Evolutionary conservation across 1,139 yeast genomes (phyloP).

Genomic region (Yamadazyma pseudoaaseri): DNA sequence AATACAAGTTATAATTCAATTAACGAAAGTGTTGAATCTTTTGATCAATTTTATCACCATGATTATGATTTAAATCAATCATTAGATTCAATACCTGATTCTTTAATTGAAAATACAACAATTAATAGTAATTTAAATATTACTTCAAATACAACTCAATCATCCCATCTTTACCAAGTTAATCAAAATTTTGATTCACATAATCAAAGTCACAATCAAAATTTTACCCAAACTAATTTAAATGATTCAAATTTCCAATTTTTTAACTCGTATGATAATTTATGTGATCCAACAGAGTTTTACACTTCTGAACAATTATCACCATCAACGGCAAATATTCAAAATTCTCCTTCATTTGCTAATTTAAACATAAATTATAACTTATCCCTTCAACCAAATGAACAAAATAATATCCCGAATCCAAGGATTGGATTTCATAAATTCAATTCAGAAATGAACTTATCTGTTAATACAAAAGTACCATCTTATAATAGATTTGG

Average conservation of each 20-base stretch:
- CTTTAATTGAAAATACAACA: conserved; percentile 6
- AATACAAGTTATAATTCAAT: conserved; percentile 16
- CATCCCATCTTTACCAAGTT: conserved; percentile 11
- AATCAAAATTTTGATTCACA: conserved; percentile 9
- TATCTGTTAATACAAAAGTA: conserved; percentile 6
- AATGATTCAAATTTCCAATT: conserved; percentile 3
- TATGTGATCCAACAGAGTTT: conserved; percentile 6
- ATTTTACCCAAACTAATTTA: not conserved
- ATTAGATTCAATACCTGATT: conserved; percentile 25
- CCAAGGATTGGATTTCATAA: conserved; percentile 4
- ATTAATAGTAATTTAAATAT: conserved; percentile 6
- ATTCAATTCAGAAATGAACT: conserved; percentile 7
- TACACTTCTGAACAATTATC: conserved; percentile 4
- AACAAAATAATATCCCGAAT: too few relatives aligned
- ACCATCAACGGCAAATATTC: conserved; percentile 4
- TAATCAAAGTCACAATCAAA: conserved; percentile 8
- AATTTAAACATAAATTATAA: not conserved
- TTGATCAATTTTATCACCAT: conserved; percentile 25
- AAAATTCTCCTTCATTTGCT: conserved; percentile 7
- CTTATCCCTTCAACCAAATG: conserved; percentile 1
- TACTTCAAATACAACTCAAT: conserved; percentile 14
- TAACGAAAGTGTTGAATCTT: conserved; percentile 14
- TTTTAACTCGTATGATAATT: conserved; percentile 9
- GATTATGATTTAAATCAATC: conserved; percentile 30
- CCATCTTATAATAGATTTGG: not conserved